Percentiles rank a stretch among this genome's conserved stretches.
Evolutionary conservation across 257 asterid genomes (phyloP).

Genomic region (Solanum lycopersicoides): DNA sequence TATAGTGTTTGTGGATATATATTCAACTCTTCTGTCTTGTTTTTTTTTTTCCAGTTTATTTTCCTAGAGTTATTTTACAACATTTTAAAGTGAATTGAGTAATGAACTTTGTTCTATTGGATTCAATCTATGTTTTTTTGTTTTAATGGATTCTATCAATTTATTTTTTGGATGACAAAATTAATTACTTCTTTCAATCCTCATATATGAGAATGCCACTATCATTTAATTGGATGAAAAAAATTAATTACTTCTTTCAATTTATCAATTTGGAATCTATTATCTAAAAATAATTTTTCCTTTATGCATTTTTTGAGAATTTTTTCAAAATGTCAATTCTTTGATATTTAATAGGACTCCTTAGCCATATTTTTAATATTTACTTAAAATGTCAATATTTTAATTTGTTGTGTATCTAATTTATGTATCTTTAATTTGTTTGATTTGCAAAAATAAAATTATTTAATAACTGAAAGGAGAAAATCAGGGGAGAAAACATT

Average conservation of each 20-base stretch:
- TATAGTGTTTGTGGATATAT: too few relatives aligned
- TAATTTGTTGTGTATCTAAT: too few relatives aligned
- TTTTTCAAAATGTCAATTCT: too few relatives aligned
- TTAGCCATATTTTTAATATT: too few relatives aligned
- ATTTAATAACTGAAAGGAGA: too few relatives aligned
- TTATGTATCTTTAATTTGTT: too few relatives aligned
- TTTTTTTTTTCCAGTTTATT: neutral
- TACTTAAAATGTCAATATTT: too few relatives aligned
- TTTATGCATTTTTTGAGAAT: neutral
- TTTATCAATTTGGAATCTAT: neutral
- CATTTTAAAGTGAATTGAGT: neutral
- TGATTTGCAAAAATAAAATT: too few relatives aligned
- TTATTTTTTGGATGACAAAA: neutral
- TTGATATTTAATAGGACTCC: too few relatives aligned
- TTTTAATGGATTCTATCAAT: neutral
- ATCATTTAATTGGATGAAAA: neutral
- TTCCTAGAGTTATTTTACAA: neutral
- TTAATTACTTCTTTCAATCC: too few relatives aligned
- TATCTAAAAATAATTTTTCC: neutral
- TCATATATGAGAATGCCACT: neutral
- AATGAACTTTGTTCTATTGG: neutral
- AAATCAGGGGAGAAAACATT: too few relatives aligned
- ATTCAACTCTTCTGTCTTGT: neutral
- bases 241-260: neutral
- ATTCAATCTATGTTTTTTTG: neutral